Conservation (phyloP, 352 stramenopile genomes). For the Saprolegnia diclina region DNA sequence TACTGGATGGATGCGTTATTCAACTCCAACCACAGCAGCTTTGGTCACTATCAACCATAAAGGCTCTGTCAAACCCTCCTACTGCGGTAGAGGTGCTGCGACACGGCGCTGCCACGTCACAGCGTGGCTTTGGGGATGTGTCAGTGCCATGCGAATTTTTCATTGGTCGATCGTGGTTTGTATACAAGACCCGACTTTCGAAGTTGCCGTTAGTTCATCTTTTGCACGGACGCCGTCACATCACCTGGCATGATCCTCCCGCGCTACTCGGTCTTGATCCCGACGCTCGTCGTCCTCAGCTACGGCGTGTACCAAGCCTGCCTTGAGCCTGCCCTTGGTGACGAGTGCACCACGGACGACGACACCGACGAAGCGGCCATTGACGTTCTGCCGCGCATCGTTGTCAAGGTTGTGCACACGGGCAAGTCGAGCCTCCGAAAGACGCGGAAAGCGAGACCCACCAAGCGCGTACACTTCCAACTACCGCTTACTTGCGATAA, state of each 20-base stretch:
- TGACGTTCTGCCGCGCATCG: background rate
- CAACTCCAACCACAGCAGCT: too few species aligned
- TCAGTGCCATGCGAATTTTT: background rate
- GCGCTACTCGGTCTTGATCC: slow-evolving; percentile 6
- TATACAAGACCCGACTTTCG: background rate
- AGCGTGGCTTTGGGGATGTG: slow-evolving; percentile 11
- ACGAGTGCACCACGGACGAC: background rate
- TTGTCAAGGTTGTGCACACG: slow-evolving; percentile 1
- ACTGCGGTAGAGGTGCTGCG: background rate
- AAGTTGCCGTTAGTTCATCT: background rate
- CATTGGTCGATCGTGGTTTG: background rate
- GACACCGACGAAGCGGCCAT: background rate
- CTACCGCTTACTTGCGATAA: background rate
- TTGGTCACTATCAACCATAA: too few species aligned
- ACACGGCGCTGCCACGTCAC: background rate
- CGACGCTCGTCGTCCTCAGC: slow-evolving; percentile 9
- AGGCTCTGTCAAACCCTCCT: background rate
- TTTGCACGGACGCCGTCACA: background rate
- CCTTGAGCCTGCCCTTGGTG: background rate
- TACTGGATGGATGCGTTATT: too few species aligned
- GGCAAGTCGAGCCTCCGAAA: slow-evolving; percentile 13
- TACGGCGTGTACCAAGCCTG: slow-evolving; percentile 15
- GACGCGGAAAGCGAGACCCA: background rate
- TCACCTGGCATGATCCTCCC: background rate
- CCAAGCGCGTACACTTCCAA: background rate